Conservation (phyloP, 345 rosid species). For the Conringia planisiliqua region DNA sequence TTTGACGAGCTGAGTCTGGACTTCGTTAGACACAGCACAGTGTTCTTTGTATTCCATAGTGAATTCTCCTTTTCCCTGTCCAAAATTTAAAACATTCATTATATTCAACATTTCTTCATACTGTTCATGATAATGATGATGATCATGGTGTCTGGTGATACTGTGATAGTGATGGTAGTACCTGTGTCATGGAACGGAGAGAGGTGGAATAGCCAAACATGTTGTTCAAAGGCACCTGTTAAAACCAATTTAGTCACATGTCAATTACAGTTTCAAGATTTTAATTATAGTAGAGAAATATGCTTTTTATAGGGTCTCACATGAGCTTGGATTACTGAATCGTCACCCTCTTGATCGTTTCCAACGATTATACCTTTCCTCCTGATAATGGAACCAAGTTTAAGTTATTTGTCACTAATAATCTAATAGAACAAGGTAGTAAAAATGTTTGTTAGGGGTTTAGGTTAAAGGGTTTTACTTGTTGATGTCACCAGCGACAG, state of each 20-base stretch:
- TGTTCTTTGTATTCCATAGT: slow-evolving; percentile 99
- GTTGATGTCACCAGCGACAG: slow-evolving; percentile 94
- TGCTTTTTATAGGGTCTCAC: slow-evolving; percentile 38
- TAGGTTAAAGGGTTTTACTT: slow-evolving; percentile 48
- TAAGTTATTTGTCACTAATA: not conserved
- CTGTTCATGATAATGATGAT: not conserved
- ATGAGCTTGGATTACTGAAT: slow-evolving; percentile 71
- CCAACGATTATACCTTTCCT: slow-evolving; percentile 97
- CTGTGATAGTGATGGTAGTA: slow-evolving; percentile 4
- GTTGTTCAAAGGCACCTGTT: slow-evolving; percentile 91
- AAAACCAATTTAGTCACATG: not conserved
- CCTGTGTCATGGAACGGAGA: slow-evolving; percentile 99
- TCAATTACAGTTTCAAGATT: not conserved
- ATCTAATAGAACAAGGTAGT: not conserved
- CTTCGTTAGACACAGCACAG: slow-evolving; percentile 75
- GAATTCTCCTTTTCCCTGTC: slow-evolving; percentile 95
- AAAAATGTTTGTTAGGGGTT: not conserved
- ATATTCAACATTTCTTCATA: not conserved
- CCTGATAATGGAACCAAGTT: slow-evolving; percentile 39
- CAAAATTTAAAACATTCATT: not conserved
- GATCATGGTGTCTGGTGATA: no score
- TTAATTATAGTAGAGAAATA: not conserved
- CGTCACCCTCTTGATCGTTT: slow-evolving; percentile 96
- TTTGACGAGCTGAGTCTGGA: slow-evolving; percentile 79
- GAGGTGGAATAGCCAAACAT: slow-evolving; percentile 99